These are phyloP conservation scores for Solidago caesia DNA, from an alignment of 129 eudicot genomes.

Conservation along the genomic window DNA sequence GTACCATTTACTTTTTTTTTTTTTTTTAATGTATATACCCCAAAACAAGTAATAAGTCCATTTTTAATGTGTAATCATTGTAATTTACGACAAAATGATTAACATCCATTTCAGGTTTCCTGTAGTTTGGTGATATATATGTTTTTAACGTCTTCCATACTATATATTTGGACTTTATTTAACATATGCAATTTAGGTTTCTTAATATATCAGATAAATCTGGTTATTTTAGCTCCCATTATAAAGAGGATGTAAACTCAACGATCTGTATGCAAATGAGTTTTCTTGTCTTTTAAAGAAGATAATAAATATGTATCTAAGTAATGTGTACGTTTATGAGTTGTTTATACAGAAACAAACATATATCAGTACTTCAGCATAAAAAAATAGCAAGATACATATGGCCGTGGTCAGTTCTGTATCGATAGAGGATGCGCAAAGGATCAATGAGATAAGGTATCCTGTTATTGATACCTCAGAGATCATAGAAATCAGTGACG, in stretches of 20 bases:
- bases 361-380: background rate
- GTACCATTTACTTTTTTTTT: too few species aligned
- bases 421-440: slow-evolving; percentile 16
- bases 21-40: background rate
- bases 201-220: too few species aligned
- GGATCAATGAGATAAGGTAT: slow-evolving; percentile 33
- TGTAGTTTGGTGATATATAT: background rate
- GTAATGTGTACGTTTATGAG: background rate
- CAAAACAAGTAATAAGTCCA: background rate
- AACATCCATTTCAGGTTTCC: background rate
- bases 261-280: too few species aligned
- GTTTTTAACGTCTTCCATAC: background rate
- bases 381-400: background rate
- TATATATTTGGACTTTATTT: too few species aligned
- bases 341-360: background rate
- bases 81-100: background rate
- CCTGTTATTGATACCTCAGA: slow-evolving; percentile 39
- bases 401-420: slow-evolving; percentile 33
- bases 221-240: too few species aligned
- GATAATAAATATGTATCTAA: too few species aligned
- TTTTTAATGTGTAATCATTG: background rate
- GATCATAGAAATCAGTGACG: slow-evolving; percentile 35
- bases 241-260: too few species aligned
- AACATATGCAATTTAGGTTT: too few species aligned
- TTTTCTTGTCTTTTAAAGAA: too few species aligned